These are phyloP conservation scores for Acacia melanoxylon DNA, from an alignment of 306 rosid genomes.

Conservation along the genomic window DNA sequence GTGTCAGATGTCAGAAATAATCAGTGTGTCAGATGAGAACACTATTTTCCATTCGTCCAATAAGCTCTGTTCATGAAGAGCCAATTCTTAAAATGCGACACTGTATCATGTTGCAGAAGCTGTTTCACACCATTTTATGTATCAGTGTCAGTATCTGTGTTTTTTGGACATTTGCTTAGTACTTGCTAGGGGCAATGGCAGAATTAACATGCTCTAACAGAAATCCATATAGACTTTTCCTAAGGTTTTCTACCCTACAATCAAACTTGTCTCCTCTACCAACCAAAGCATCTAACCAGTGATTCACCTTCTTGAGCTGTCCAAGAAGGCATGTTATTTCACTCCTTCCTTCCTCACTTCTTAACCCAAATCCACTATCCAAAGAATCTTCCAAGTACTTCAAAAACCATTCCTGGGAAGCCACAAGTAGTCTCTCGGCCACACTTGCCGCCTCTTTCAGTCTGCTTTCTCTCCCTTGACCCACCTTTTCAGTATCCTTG, in stretches of 20 bases:
- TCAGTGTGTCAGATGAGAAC: slow-evolving; percentile 24
- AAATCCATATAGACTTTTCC: slow-evolving; percentile 54
- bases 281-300: slow-evolving; percentile 59
- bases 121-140: background rate
- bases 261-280: slow-evolving; percentile 37
- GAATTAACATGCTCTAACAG: slow-evolving; percentile 54
- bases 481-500: slow-evolving; percentile 31
- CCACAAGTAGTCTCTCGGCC: slow-evolving; percentile 48
- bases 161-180: background rate
- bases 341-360: slow-evolving; percentile 33
- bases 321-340: slow-evolving; percentile 53
- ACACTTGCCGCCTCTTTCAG: slow-evolving; percentile 45
- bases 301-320: slow-evolving; percentile 65
- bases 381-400: slow-evolving; percentile 62
- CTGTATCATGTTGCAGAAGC: background rate
- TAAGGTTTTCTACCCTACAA: slow-evolving; percentile 48
- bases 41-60: slow-evolving; percentile 25
- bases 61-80: slow-evolving; percentile 23
- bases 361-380: slow-evolving; percentile 41
- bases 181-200: slow-evolving; percentile 31
- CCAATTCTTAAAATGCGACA: background rate
- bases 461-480: slow-evolving; percentile 40
- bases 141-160: background rate
- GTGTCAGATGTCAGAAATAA: slow-evolving; percentile 25
- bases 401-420: slow-evolving; percentile 69